A percentile compares a stretch with the other conserved stretches of the same genome.
phyloP scores from a whole-genome alignment of 2,329 filamentous ascomycete genomes.

The Colletotrichum sp. region DNA sequence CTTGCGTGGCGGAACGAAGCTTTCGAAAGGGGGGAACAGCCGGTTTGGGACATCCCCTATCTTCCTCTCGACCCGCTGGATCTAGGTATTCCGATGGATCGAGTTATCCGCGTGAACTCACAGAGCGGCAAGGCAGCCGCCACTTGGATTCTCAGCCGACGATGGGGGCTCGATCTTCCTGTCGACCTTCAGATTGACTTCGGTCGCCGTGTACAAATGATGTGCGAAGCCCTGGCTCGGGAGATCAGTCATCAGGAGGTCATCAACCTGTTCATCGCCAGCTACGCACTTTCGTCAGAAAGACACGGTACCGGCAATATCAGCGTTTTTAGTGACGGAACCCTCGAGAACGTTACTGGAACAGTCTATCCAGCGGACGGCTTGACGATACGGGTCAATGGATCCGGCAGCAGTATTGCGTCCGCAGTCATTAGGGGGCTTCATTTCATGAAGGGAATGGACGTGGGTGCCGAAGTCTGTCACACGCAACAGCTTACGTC shows the following conservation, averaged over 20 bases:
- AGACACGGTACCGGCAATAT: background rate
- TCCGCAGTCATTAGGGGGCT: background rate
- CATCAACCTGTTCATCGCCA: background rate
- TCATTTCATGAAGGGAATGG: background rate
- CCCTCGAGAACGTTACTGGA: background rate
- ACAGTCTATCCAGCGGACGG: background rate
- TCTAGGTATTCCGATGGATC: background rate
- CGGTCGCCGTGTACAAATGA: slow-evolving; percentile 1
- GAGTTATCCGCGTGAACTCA: background rate
- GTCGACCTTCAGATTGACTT: background rate
- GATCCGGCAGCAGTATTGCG: background rate
- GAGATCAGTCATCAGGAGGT: slow-evolving; percentile 5
- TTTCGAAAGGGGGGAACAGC: background rate
- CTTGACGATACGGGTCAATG: background rate
- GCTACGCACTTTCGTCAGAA: background rate
- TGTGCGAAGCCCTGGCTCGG: slow-evolving; percentile 1
- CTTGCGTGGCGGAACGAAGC: background rate
- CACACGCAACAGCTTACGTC: background rate
- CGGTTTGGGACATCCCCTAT: background rate
- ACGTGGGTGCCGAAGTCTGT: background rate
- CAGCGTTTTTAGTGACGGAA: background rate
- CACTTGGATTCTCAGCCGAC: background rate
- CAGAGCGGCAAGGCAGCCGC: background rate
- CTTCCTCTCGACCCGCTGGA: slow-evolving; percentile 2
- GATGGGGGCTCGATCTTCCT: background rate